These are phyloP conservation scores for Phalaenopsis equestris DNA, from an alignment of 106 monocot species.

Conservation along the genomic window DNA sequence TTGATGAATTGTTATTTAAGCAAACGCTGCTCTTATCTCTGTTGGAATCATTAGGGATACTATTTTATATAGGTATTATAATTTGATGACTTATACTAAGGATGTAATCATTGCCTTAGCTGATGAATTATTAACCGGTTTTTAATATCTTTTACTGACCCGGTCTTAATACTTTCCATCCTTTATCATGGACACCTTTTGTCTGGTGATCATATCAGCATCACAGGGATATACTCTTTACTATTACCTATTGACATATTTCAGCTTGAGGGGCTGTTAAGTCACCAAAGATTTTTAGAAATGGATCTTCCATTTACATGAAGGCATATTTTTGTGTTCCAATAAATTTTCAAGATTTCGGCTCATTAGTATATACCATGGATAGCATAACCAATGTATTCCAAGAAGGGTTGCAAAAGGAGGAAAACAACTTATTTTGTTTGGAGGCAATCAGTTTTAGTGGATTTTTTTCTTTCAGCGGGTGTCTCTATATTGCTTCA, in stretches of 20 bases:
- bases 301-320: not conserved
- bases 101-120: not conserved
- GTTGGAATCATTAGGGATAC: constrained; percentile 92
- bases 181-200: not conserved
- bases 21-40: constrained; percentile 88
- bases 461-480: not conserved
- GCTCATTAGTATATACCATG: not conserved
- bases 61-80: constrained; percentile 34
- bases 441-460: too few relatives aligned
- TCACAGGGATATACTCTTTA: not conserved
- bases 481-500: not conserved
- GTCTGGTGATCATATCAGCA: not conserved
- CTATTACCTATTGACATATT: not conserved
- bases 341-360: not conserved
- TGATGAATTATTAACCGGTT: not conserved
- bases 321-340: not conserved
- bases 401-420: too few relatives aligned
- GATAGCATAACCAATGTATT: not conserved
- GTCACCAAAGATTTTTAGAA: constrained; percentile 4
- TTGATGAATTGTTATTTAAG: constrained; percentile 64
- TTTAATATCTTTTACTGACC: not conserved
- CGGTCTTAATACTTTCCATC: not conserved
- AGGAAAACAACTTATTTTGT: too few relatives aligned
- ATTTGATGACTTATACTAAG: not conserved
- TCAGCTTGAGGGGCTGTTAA: not conserved